Percentiles rank a stretch among this genome's conserved stretches.
These are phyloP conservation scores for Cryptococcus amylolentus DNA, from an alignment of 1,284 basidiomycete species.

Conservation along the genomic window DNA sequence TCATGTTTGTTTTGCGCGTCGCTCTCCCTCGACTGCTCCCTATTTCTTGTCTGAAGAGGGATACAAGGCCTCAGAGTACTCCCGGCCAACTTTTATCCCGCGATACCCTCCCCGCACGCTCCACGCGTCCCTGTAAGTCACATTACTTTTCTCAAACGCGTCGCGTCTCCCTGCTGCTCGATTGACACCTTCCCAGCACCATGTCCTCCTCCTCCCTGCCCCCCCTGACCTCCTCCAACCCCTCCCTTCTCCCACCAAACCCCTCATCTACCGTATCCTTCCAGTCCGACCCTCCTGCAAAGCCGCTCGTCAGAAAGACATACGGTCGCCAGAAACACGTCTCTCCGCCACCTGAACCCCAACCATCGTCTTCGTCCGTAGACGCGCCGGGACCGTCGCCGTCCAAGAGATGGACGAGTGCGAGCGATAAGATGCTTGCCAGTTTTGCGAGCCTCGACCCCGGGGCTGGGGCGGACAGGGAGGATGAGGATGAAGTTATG, in stretches of 20 bases:
- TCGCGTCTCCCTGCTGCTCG: neutral
- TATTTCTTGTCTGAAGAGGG: no score
- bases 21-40: no score
- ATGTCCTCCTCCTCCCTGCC: slow-evolving; percentile 21
- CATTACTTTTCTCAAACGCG: no score
- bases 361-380: neutral
- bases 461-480: slow-evolving; percentile 3
- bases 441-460: slow-evolving; percentile 15
- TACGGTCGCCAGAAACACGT: slow-evolving; percentile 18
- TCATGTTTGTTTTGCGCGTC: no score
- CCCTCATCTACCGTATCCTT: neutral
- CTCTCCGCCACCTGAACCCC: slow-evolving; percentile 7
- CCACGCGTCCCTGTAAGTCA: no score
- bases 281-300: slow-evolving; percentile 13
- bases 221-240: slow-evolving; percentile 2
- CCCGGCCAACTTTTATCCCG: no score
- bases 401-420: slow-evolving; percentile 17
- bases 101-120: no score
- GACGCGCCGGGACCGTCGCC: slow-evolving; percentile 14
- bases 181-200: neutral
- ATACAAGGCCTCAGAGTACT: no score
- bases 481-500: slow-evolving; percentile 8
- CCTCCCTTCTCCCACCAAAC: slow-evolving; percentile 12
- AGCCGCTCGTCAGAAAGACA: slow-evolving; percentile 17
- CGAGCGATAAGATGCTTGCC: slow-evolving; percentile 14